A percentile compares a stretch with the other conserved stretches of the same genome.
Conservation (phyloP, 108 stramenopile genomes). For the Stephanodiscus triporus region DNA sequence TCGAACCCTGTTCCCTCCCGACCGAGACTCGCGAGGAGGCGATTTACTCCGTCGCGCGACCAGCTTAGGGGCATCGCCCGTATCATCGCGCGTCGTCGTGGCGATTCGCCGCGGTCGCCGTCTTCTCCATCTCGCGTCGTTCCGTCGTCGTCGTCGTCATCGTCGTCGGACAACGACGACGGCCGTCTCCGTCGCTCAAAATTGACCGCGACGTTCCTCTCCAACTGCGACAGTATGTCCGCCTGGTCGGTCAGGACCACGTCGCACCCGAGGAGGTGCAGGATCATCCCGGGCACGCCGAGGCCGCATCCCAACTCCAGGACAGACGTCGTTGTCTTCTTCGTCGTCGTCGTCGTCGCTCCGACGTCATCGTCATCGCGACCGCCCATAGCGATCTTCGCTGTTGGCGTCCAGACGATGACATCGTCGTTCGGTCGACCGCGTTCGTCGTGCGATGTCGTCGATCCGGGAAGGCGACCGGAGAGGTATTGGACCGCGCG, state of each 20-base stretch:
- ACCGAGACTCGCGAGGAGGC: conserved; percentile 17
- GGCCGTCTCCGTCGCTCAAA: conserved; percentile 32
- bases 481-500: conserved; percentile 67
- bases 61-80: conserved; percentile 53
- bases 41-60: conserved; percentile 46
- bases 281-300: conserved; percentile 85
- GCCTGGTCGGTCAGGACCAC: conserved; percentile 77
- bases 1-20: conserved; percentile 57
- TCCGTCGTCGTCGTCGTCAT: background rate
- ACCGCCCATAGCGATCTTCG: too few species aligned
- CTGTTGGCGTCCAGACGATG: too few species aligned
- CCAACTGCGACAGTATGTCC: conserved; percentile 67
- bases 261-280: conserved; percentile 43
- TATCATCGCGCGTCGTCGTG: conserved; percentile 1
- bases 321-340: conserved; percentile 21
- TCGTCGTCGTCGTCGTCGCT: conserved; percentile 16
- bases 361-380: background rate
- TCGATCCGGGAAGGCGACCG: conserved; percentile 11
- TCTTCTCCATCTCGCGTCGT: background rate
- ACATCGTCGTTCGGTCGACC: background rate
- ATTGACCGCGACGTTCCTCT: conserved; percentile 55
- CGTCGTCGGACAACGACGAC: too few species aligned
- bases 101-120: background rate
- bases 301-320: conserved; percentile 86
- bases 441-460: background rate